Evolutionary conservation across 2,329 filamentous ascomycete genomes (phyloP).

Genomic region (Graphium sp.): DNA sequence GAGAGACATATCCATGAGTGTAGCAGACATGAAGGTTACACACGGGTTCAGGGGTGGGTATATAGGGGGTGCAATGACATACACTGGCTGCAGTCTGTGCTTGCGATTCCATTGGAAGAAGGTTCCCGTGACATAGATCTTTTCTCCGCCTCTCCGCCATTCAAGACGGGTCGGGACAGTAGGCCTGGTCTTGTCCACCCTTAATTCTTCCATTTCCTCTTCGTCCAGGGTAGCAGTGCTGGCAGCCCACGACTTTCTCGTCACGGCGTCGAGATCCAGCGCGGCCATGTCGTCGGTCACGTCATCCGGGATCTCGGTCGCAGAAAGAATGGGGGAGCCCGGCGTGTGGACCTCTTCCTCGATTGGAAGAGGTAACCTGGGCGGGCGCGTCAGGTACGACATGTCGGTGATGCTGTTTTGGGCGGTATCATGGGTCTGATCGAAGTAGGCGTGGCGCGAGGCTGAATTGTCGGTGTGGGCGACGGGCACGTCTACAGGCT

Average conservation of each 20-base stretch:
- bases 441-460: slow-evolving; percentile 15
- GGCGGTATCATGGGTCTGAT: slow-evolving; percentile 12
- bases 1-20: no score
- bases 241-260: slow-evolving; percentile 37
- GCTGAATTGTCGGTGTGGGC: slow-evolving; percentile 15
- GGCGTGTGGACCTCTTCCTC: slow-evolving; percentile 82
- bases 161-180: slow-evolving; percentile 74
- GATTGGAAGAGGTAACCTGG: slow-evolving; percentile 80
- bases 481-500: slow-evolving; percentile 41
- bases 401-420: slow-evolving; percentile 45
- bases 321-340: slow-evolving; percentile 72
- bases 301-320: slow-evolving; percentile 32
- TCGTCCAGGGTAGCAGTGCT: slow-evolving; percentile 51
- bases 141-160: slow-evolving; percentile 71
- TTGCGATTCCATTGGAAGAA: slow-evolving; percentile 97
- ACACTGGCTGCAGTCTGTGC: slow-evolving; percentile 74
- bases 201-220: slow-evolving; percentile 60
- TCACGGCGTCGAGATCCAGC: slow-evolving; percentile 28
- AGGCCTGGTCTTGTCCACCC: slow-evolving; percentile 56
- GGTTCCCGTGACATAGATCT: slow-evolving; percentile 91
- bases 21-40: no score
- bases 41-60: no score
- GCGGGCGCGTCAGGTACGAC: slow-evolving; percentile 54
- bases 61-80: no score
- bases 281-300: slow-evolving; percentile 32